Evolutionary conservation across 2,329 filamentous ascomycete species (phyloP).

Genomic region (Hypoxylon sp.): DNA sequence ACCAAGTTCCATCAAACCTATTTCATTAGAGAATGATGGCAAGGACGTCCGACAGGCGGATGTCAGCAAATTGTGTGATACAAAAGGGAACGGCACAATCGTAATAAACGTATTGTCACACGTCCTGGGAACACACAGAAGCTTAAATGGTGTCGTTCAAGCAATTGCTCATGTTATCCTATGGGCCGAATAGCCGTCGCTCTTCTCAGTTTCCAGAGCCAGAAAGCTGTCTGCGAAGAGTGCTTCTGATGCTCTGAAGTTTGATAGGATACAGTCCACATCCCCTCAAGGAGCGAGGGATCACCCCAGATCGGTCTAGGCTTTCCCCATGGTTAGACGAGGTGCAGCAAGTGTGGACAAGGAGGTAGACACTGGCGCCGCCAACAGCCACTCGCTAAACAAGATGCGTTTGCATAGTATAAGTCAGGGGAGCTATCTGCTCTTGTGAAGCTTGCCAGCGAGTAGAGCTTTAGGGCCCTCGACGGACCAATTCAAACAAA

Average conservation of each 20-base stretch:
- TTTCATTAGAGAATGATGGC: slow-evolving; percentile 6
- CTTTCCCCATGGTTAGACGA: slow-evolving; percentile 25
- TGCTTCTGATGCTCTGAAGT: slow-evolving; percentile 7
- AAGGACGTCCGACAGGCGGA: slow-evolving; percentile 22
- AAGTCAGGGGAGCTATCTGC: slow-evolving; percentile 9
- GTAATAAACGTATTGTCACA: slow-evolving; percentile 19
- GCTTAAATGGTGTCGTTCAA: slow-evolving; percentile 16
- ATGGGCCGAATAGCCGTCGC: neutral
- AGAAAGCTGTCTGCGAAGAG: slow-evolving; percentile 3
- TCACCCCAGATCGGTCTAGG: slow-evolving; percentile 29
- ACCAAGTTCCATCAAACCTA: slow-evolving; percentile 1
- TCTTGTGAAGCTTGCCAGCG: slow-evolving; percentile 10
- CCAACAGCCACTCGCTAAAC: slow-evolving; percentile 23
- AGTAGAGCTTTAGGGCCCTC: slow-evolving; percentile 6
- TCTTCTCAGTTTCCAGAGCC: neutral
- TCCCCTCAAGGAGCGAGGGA: slow-evolving; percentile 8
- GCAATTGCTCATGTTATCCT: slow-evolving; percentile 1
- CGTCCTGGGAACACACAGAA: slow-evolving; percentile 13
- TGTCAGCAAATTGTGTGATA: slow-evolving; percentile 20
- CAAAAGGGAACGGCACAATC: slow-evolving; percentile 12
- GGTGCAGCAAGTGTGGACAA: slow-evolving; percentile 20
- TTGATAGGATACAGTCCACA: slow-evolving; percentile 14
- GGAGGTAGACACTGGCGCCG: slow-evolving; percentile 14
- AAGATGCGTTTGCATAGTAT: neutral
- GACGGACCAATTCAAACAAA: slow-evolving; percentile 33